phyloP scores from a whole-genome alignment of 495 filamentous ascomycete genomes.

The Xylaria scruposa region DNA sequence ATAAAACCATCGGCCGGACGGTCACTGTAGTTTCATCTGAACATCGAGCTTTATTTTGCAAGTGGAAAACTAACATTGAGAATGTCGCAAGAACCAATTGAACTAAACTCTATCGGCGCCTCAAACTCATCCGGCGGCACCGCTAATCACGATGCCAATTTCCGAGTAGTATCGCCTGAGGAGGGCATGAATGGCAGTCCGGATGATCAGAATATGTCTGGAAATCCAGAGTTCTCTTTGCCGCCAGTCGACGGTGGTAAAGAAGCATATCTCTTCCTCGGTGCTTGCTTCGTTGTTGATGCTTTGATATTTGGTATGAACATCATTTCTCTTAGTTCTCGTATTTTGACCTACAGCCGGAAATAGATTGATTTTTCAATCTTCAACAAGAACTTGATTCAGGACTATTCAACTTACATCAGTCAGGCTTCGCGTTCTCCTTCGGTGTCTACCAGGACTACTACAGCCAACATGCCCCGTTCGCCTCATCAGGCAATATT shows the following conservation, averaged over 20 bases:
- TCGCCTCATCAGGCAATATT: constrained; percentile 48
- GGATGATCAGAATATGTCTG: background rate
- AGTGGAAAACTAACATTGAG: background rate
- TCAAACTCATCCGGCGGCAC: background rate
- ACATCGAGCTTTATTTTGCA: background rate
- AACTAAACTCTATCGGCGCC: background rate
- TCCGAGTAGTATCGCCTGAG: background rate
- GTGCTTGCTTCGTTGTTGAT: constrained; percentile 68
- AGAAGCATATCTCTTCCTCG: constrained; percentile 69
- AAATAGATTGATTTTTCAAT: too few relatives aligned
- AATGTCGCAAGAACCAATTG: constrained; percentile 16
- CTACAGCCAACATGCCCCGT: constrained; percentile 52
- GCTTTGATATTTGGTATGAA: constrained; percentile 68
- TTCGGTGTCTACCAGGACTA: constrained; percentile 60
- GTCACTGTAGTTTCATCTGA: background rate
- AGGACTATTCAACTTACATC: background rate
- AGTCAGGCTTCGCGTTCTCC: constrained; percentile 66
- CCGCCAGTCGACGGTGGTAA: constrained; percentile 66
- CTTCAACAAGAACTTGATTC: background rate
- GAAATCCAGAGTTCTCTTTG: constrained; percentile 47
- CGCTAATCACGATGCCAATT: background rate
- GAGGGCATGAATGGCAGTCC: background rate
- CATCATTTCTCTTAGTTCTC: constrained; percentile 1
- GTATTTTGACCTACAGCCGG: too few relatives aligned
- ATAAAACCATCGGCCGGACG: background rate